Base-by-base conservation (phyloP, 768 basidiomycete species). In the Terana coerulea region DNA sequence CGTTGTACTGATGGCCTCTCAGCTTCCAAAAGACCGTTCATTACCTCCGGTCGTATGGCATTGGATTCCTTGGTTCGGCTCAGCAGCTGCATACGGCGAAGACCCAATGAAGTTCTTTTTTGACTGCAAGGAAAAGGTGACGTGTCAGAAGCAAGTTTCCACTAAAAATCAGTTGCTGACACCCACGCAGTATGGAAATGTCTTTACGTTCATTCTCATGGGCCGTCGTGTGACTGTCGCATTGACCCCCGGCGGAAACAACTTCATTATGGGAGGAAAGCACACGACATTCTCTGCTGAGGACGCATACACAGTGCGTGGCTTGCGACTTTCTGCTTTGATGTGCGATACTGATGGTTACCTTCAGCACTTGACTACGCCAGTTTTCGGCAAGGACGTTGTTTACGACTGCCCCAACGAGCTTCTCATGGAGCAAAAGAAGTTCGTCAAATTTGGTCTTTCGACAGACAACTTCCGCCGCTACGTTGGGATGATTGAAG, bases 341-440 rank as follows among this genome's bases (percentile, higher is more conserved):
- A 49, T 53, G 14, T 47, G 31, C 15, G 34, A 17, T 49, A 39
- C 6, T 28, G n/a, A n/a, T n/a, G n/a, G n/a, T n/a, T n/a, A n/a
- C 15, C 19, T 24, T 12, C 59, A 95, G 93, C 88, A 90, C 64
- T 71, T 95, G 39, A 95, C 94, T 0, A 95, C 88, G 0, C 95
- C 95, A 3, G 85, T 98, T 11, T 99, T 99, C 62, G 97, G 97
- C 39, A 93, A 92, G 64, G 95, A 91, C 41, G 97, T 99, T 40
- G 95, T 98, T 10, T 99, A 98, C 66, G 97, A 98, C 61, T 84
- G 91, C 45, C 95, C 97, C 28, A 98, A 98, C 67, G 90, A 95
- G 41, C 72, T 89, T 39, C 85, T 99, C 69, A 98, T 99, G 95
- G 94, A 99, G 62, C 97, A 99, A 68, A 99, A 99, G 78, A 89